These are phyloP conservation scores for Peziza echinospora DNA, from an alignment of 495 filamentous ascomycete species.

Conservation along the genomic window DNA sequence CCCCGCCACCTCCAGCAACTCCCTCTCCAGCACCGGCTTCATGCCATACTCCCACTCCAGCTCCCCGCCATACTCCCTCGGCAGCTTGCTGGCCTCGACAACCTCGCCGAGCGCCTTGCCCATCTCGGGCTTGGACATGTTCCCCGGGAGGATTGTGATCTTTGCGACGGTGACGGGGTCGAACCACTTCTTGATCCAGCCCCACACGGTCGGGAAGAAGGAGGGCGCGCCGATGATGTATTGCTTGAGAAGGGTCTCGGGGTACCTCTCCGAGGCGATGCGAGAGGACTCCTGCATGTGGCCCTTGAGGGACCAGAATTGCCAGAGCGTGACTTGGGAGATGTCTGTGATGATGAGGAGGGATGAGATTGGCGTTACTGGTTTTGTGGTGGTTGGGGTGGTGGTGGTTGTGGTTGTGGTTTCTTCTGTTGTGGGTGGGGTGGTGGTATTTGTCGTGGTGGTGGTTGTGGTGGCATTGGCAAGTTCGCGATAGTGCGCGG, in stretches of 20 bases:
- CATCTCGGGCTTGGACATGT: slow-evolving; percentile 33
- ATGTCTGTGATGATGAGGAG: slow-evolving; percentile 83
- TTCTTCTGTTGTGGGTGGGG: slow-evolving; percentile 6
- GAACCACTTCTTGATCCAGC: slow-evolving; percentile 91
- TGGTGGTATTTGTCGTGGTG: slow-evolving; percentile 18
- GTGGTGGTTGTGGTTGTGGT: neutral
- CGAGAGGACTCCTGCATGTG: slow-evolving; percentile 81
- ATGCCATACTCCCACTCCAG: slow-evolving; percentile 62
- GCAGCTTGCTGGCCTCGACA: slow-evolving; percentile 61
- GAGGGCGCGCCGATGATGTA: slow-evolving; percentile 77
- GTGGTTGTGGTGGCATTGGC: slow-evolving; percentile 21
- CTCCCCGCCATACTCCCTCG: slow-evolving; percentile 63
- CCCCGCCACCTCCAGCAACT: slow-evolving; percentile 24
- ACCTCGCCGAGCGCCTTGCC: slow-evolving; percentile 50
- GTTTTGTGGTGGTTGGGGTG: neutral
- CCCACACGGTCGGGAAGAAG: slow-evolving; percentile 88
- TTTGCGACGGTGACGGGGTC: slow-evolving; percentile 83
- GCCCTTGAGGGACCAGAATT: slow-evolving; percentile 77
- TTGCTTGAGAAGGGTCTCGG: slow-evolving; percentile 70
- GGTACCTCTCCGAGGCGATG: slow-evolving; percentile 79
- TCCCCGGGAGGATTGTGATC: slow-evolving; percentile 53
- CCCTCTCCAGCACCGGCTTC: slow-evolving; percentile 46
- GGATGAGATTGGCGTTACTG: slow-evolving; percentile 50
- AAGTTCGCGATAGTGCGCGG: slow-evolving; percentile 43
- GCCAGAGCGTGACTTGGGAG: slow-evolving; percentile 57